phyloP scores from a whole-genome alignment of 73 alveolate genomes.

The Strombidium stylifer region DNA sequence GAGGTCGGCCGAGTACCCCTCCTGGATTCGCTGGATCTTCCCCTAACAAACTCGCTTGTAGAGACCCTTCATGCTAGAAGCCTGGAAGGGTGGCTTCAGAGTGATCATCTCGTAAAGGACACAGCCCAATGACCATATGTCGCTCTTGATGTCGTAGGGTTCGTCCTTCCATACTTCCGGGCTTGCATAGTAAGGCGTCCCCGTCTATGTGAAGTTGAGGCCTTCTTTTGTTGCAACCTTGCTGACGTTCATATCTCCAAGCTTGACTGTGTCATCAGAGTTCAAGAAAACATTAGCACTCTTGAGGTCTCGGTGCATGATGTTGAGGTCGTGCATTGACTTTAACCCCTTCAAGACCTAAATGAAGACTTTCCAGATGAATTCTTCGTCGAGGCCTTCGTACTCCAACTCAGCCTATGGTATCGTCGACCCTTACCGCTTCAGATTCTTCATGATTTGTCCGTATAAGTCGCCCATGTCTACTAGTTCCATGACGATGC shows the following conservation, averaged over 20 bases:
- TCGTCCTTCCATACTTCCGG: conserved; percentile 59
- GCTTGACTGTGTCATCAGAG: conserved; percentile 58
- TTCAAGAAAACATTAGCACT: conserved; percentile 71
- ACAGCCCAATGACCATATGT: conserved; percentile 27
- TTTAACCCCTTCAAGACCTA: conserved; percentile 6
- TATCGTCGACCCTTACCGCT: too few relatives aligned
- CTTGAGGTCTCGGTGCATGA: conserved; percentile 76
- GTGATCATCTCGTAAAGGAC: conserved; percentile 15
- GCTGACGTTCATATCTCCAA: conserved; percentile 74
- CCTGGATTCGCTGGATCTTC: background rate
- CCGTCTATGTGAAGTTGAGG: conserved; percentile 24
- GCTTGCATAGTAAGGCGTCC: conserved; percentile 63
- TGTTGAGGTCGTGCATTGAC: conserved; percentile 53
- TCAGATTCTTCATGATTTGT: too few relatives aligned
- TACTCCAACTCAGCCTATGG: too few relatives aligned
- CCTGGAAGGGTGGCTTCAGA: conserved; percentile 11
- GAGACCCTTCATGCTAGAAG: conserved; percentile 10
- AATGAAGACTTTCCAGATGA: conserved; percentile 28
- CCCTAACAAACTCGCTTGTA: conserved; percentile 1
- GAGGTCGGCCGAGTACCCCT: conserved; percentile 7
- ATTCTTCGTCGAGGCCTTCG: background rate
- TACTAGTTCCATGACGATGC: conserved; percentile 15
- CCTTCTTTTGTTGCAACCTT: conserved; percentile 13
- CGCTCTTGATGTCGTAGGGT: conserved; percentile 9
- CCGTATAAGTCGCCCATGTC: too few relatives aligned